Percentiles rank a stretch among this genome's conserved stretches.
These are phyloP conservation scores for Chytridium lagenaria DNA, from an alignment of 371 early-diverging fungal species.

Conservation along the genomic window DNA sequence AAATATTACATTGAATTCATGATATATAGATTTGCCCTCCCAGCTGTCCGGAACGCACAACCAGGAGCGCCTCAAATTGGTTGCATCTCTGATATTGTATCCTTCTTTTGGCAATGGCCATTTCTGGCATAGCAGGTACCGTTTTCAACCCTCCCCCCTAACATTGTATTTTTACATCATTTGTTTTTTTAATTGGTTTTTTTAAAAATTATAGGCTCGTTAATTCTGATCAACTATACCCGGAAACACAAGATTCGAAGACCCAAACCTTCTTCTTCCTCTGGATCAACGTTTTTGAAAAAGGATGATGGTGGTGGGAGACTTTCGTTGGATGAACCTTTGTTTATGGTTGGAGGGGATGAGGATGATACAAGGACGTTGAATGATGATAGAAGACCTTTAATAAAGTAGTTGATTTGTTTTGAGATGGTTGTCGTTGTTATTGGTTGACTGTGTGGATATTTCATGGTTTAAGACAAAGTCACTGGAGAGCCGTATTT, in stretches of 20 bases:
- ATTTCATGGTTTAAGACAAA: too few species aligned
- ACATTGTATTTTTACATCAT: too few species aligned
- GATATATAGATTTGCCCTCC: slow-evolving; percentile 38
- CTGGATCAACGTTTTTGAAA: too few species aligned
- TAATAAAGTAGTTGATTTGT: too few species aligned
- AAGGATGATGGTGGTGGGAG: neutral
- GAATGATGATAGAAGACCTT: neutral
- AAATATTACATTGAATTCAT: too few species aligned
- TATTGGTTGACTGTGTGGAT: too few species aligned
- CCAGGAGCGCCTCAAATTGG: slow-evolving; percentile 33
- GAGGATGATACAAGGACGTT: neutral
- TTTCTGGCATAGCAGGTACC: slow-evolving; percentile 2
- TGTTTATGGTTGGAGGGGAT: neutral
- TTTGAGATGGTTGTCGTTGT: too few species aligned
- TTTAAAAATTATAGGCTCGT: neutral
- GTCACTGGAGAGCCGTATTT: too few species aligned
- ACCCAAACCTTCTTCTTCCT: neutral
- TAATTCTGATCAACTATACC: slow-evolving; percentile 1
- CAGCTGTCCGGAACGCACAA: slow-evolving; percentile 35
- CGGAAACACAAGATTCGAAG: neutral
- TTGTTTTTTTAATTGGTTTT: too few species aligned
- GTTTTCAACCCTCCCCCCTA: too few species aligned
- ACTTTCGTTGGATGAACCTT: neutral
- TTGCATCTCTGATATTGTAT: slow-evolving; percentile 11
- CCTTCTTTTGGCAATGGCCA: slow-evolving; percentile 21